phyloP scores from a whole-genome alignment of 306 rosid genomes.

The Prinsepia uniflora region DNA sequence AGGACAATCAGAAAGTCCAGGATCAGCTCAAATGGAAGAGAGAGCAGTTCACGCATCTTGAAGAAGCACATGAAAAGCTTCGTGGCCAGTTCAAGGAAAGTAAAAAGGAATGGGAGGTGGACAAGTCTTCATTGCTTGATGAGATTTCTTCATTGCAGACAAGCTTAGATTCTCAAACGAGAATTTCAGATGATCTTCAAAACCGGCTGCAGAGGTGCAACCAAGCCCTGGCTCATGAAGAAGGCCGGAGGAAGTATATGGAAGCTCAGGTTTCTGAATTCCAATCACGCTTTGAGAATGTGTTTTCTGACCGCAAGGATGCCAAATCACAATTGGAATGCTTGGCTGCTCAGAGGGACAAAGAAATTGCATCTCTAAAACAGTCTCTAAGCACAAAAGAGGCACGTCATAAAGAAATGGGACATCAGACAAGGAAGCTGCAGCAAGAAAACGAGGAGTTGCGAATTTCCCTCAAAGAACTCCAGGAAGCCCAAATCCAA shows the following conservation, averaged over 20 bases:
- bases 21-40: conserved; percentile 80
- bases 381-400: conserved; percentile 52
- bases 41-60: conserved; percentile 71
- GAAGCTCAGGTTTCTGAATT: conserved; percentile 64
- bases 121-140: conserved; percentile 53
- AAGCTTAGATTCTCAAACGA: conserved; percentile 57
- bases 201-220: conserved; percentile 45
- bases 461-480: conserved; percentile 45
- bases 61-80: conserved; percentile 61
- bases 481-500: conserved; percentile 78
- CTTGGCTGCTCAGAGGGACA: conserved; percentile 44
- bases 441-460: conserved; percentile 69
- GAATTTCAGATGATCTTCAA: conserved; percentile 53
- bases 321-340: conserved; percentile 39
- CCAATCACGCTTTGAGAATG: conserved; percentile 32
- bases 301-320: conserved; percentile 37
- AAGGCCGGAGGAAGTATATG: conserved; percentile 56
- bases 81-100: conserved; percentile 39
- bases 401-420: conserved; percentile 49
- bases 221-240: conserved; percentile 73
- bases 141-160: conserved; percentile 57
- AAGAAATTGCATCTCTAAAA: conserved; percentile 58
- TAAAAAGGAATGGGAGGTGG: conserved; percentile 63
- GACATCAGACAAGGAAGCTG: conserved; percentile 47
- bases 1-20: conserved; percentile 48